Evolutionary conservation across 148 eudicot genomes (phyloP).

Genomic region (Persicaria maculosa): DNA sequence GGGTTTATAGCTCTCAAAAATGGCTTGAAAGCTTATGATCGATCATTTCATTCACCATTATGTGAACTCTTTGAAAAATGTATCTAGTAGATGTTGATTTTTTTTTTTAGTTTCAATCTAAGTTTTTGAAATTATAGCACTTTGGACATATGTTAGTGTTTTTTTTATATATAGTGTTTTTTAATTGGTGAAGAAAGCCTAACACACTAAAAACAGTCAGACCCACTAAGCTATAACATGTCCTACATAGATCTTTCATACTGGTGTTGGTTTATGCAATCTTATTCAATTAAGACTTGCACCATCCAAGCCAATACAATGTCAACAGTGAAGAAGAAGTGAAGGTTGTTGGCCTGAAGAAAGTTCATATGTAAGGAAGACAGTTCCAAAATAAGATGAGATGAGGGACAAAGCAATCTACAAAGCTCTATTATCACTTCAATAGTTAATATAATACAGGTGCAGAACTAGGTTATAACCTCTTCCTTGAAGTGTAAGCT

Average conservation of each 20-base stretch:
- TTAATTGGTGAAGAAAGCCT: too few relatives aligned
- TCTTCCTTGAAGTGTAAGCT: not conserved
- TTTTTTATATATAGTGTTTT: too few relatives aligned
- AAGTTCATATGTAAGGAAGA: not conserved
- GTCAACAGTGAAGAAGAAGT: not conserved
- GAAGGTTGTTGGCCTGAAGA: not conserved
- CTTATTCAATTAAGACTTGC: not conserved
- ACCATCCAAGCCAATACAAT: not conserved
- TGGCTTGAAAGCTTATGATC: too few relatives aligned
- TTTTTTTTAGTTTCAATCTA: too few relatives aligned
- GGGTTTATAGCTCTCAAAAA: too few relatives aligned
- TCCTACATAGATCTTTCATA: too few relatives aligned
- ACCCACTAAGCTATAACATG: too few relatives aligned
- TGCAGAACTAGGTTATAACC: not conserved
- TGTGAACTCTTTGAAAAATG: too few relatives aligned
- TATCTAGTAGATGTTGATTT: too few relatives aligned
- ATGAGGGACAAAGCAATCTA: conserved; percentile 1
- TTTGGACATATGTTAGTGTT: not conserved
- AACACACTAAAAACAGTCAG: too few relatives aligned
- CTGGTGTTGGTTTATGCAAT: not conserved
- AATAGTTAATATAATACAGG: conserved; percentile 3
- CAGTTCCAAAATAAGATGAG: not conserved
- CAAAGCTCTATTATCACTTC: conserved; percentile 5
- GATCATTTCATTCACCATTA: too few relatives aligned
- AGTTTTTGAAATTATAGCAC: too few relatives aligned